Evolutionary conservation across 495 filamentous ascomycete genomes (phyloP).

Genomic region (Diplogelasinospora grovesii): DNA sequence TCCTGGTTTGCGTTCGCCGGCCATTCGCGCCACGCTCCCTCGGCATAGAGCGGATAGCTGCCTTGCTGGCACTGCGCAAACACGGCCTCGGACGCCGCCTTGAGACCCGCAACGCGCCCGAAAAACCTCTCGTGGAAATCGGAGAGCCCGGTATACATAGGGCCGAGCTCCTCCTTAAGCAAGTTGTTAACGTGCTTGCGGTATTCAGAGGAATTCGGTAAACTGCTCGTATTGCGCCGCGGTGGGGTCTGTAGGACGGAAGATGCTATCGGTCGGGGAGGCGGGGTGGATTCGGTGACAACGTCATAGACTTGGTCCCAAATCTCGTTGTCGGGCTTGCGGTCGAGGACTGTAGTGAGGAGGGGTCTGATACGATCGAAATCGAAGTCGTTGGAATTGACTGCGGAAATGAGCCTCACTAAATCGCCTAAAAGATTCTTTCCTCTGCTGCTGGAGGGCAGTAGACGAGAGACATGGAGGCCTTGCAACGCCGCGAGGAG

Average conservation of each 20-base stretch:
- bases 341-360: conserved; percentile 20
- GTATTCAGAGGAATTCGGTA: conserved; percentile 37
- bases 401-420: conserved; percentile 14
- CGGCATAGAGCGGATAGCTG: conserved; percentile 21
- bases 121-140: conserved; percentile 34
- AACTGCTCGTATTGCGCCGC: conserved; percentile 36
- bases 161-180: conserved; percentile 33
- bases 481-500: conserved; percentile 18
- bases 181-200: conserved; percentile 34
- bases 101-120: conserved; percentile 25
- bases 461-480: conserved; percentile 21
- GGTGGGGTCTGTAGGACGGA: conserved; percentile 34
- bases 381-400: conserved; percentile 29
- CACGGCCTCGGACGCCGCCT: conserved; percentile 26
- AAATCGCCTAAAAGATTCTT: conserved; percentile 18
- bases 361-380: conserved; percentile 28
- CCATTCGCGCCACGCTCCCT: too few species aligned
- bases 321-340: conserved; percentile 18
- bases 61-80: conserved; percentile 33
- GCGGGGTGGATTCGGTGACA: conserved; percentile 29
- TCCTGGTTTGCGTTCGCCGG: too few species aligned
- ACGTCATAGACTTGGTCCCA: conserved; percentile 26
- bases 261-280: conserved; percentile 28
- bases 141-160: conserved; percentile 31
- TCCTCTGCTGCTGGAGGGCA: conserved; percentile 10